Percentiles rank a stretch among this genome's conserved stretches.
Evolutionary conservation across 2,329 filamentous ascomycete genomes (phyloP).

Genomic region (Colletotrichum phormii): DNA sequence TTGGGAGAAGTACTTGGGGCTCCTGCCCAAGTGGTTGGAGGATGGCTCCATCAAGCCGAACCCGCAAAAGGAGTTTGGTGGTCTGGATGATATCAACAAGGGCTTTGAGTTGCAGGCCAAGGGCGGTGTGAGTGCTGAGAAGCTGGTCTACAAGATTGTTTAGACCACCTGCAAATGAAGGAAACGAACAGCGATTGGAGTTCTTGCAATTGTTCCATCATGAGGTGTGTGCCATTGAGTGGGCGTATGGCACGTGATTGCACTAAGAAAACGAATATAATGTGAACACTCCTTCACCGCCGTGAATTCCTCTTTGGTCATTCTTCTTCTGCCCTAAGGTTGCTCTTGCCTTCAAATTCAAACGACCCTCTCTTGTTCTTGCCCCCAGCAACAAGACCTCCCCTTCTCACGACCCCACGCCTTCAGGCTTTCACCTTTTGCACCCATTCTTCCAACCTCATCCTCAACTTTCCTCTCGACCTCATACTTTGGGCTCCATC

Average conservation of each 20-base stretch:
- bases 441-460: background rate
- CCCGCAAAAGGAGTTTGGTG: constrained; percentile 28
- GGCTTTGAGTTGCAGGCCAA: constrained; percentile 33
- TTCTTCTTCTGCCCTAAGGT: background rate
- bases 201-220: too few relatives aligned
- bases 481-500: too few relatives aligned
- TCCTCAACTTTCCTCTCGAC: background rate
- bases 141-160: constrained; percentile 28
- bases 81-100: constrained; percentile 22
- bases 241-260: too few relatives aligned
- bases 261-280: background rate
- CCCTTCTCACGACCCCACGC: background rate
- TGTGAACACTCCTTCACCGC: background rate
- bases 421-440: background rate
- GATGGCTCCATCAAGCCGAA: constrained; percentile 24
- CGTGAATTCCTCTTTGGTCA: background rate
- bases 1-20: constrained; percentile 28
- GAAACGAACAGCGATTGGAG: too few relatives aligned
- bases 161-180: background rate
- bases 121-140: constrained; percentile 21
- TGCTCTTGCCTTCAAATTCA: background rate
- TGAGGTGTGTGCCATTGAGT: too few relatives aligned
- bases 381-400: background rate
- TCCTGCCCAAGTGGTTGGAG: constrained; percentile 26
- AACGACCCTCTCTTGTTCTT: background rate